These are phyloP conservation scores for Poterioochromonas sp. DNA, from an alignment of 352 stramenopile species.

Conservation along the genomic window DNA sequence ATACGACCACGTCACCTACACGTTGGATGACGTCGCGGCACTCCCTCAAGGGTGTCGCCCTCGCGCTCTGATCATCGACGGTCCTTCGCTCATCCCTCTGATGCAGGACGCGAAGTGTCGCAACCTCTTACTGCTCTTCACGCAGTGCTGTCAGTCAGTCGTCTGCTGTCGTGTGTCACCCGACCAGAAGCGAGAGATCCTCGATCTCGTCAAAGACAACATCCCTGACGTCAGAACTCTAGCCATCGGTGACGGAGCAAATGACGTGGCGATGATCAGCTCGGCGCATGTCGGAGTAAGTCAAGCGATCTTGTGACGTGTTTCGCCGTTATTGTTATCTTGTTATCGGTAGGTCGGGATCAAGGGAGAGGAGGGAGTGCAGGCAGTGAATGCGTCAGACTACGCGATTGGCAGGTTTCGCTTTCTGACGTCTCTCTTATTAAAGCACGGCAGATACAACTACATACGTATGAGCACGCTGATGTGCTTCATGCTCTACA, in stretches of 20 bases:
- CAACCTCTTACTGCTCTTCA: constrained; percentile 62
- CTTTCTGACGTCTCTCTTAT: constrained; percentile 84
- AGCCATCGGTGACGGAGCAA: constrained; percentile 46
- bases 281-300: constrained; percentile 42
- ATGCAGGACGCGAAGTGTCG: constrained; percentile 53
- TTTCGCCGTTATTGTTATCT: not conserved
- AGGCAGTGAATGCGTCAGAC: constrained; percentile 94
- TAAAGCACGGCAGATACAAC: constrained; percentile 98
- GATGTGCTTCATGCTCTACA: constrained; percentile 97
- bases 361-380: constrained; percentile 92
- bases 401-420: constrained; percentile 97
- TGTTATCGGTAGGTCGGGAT: constrained; percentile 70
- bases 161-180: constrained; percentile 92
- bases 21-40: not conserved
- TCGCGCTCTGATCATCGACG: constrained; percentile 81
- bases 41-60: not conserved
- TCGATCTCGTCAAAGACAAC: constrained; percentile 86
- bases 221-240: constrained; percentile 42
- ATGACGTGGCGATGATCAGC: constrained; percentile 45
- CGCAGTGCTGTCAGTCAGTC: constrained; percentile 71
- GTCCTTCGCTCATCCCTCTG: constrained; percentile 64
- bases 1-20: not conserved
- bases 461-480: constrained; percentile 92
- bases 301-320: no score
- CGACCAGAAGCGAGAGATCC: constrained; percentile 92